These are phyloP conservation scores for Pleurotus giganteus DNA, from an alignment of 768 basidiomycete genomes.

Conservation along the genomic window DNA sequence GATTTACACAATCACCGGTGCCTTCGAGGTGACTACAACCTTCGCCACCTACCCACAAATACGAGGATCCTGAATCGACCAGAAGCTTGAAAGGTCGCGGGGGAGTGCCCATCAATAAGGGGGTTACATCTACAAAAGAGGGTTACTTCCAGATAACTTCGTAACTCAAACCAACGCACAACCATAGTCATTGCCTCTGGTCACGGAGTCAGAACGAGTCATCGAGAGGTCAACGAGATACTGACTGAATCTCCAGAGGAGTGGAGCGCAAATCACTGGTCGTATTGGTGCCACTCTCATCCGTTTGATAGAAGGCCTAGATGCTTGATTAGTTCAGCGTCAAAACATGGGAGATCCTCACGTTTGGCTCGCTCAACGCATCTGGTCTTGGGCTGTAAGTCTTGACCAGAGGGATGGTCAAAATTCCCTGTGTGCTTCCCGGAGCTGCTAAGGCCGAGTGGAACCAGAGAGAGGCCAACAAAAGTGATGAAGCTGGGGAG, in stretches of 20 bases:
- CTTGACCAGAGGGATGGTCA: background rate
- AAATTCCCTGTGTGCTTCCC: background rate
- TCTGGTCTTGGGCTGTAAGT: background rate
- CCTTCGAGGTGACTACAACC: slow-evolving; percentile 43
- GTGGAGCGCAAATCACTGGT: slow-evolving; percentile 44
- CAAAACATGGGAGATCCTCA: background rate
- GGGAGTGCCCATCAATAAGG: slow-evolving; percentile 66
- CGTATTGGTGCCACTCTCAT: background rate
- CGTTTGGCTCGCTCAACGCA: background rate
- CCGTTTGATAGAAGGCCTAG: background rate
- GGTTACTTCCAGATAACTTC: background rate
- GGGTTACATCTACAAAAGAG: slow-evolving; percentile 38
- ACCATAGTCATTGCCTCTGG: slow-evolving; percentile 43
- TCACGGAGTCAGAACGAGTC: background rate
- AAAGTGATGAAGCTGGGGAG: background rate
- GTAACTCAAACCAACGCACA: slow-evolving; percentile 14
- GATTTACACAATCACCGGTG: slow-evolving; percentile 29
- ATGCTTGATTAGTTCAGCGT: background rate
- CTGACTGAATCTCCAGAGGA: slow-evolving; percentile 70
- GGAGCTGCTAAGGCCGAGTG: background rate
- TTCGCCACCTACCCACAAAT: slow-evolving; percentile 64
- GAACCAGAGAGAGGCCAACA: background rate
- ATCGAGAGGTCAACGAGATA: background rate
- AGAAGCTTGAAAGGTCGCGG: slow-evolving; percentile 52
- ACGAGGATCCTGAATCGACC: slow-evolving; percentile 72